A percentile compares a stretch with the other conserved stretches of the same genome.
Evolutionary conservation across 2,329 filamentous ascomycete species (phyloP).

Genomic region (Alternaria tenuissima): DNA sequence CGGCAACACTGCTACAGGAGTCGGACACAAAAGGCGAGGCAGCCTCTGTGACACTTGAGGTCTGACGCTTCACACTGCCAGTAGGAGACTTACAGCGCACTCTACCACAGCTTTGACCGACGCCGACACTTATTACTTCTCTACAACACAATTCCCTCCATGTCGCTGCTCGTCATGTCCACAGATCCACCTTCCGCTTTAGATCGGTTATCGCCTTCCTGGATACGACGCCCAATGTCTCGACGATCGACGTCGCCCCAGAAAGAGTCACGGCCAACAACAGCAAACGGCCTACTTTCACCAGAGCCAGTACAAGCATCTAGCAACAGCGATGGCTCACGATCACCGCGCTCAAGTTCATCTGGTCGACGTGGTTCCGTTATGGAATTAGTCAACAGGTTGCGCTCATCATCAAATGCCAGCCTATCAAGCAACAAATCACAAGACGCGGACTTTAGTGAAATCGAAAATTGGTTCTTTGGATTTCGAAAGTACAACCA

Average conservation of each 20-base stretch:
- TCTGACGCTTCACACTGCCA: background rate
- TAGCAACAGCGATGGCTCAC: conserved; percentile 39
- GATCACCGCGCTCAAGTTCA: conserved; percentile 31
- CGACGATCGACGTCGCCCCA: conserved; percentile 24
- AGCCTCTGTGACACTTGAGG: conserved; percentile 9
- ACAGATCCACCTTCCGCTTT: conserved; percentile 29
- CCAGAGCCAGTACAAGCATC: conserved; percentile 29
- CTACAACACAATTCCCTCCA: conserved; percentile 14
- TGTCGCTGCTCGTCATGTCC: conserved; percentile 41
- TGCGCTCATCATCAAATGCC: conserved; percentile 40
- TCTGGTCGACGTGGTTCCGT: conserved; percentile 33
- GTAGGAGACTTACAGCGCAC: conserved; percentile 1
- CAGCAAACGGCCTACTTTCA: conserved; percentile 23
- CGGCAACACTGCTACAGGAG: conserved; percentile 12
- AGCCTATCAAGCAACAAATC: conserved; percentile 27
- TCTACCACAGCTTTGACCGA: conserved; percentile 7
- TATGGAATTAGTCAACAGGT: conserved; percentile 33
- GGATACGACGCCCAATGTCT: conserved; percentile 32
- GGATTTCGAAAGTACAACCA: conserved; percentile 45
- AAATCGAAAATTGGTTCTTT: conserved; percentile 40
- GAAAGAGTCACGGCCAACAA: conserved; percentile 25
- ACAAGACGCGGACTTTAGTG: conserved; percentile 34
- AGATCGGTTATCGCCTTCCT: conserved; percentile 34
- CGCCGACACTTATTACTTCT: background rate
- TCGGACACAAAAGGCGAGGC: conserved; percentile 15